Evolutionary conservation across 202 grass and related monocot genomes (phyloP).

Genomic region (Musa balbisiana): DNA sequence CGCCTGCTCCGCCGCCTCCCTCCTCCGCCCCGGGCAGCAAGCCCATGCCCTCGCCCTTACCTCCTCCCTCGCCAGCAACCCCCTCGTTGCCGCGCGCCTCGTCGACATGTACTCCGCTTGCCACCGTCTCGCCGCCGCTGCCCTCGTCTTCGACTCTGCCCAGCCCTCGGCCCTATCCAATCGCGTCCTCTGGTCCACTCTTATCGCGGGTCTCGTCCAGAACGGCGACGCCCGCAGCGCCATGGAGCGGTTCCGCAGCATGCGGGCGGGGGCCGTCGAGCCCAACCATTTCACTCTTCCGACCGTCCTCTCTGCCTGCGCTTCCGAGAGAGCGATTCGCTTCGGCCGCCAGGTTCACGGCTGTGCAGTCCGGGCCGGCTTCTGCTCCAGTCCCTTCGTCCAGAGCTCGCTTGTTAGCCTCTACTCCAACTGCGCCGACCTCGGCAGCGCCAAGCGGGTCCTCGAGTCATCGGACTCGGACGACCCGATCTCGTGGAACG

Average conservation of each 20-base stretch:
- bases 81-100: conserved; percentile 10
- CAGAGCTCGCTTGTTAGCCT: conserved; percentile 19
- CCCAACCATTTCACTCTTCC: conserved; percentile 16
- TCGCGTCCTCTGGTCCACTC: conserved; percentile 9
- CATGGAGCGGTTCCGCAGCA: conserved; percentile 15
- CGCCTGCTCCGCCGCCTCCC: not conserved
- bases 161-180: not conserved
- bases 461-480: not conserved
- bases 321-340: not conserved
- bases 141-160: conserved; percentile 2
- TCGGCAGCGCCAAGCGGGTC: not conserved
- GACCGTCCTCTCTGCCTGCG: conserved; percentile 4
- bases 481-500: conserved; percentile 42
- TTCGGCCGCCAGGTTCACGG: conserved; percentile 12
- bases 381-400: conserved; percentile 12
- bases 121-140: not conserved
- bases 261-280: not conserved
- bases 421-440: conserved; percentile 18
- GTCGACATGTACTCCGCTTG: conserved; percentile 2
- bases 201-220: conserved; percentile 3
- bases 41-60: conserved; percentile 12
- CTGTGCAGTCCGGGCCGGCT: conserved; percentile 4
- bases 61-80: not conserved
- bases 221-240: not conserved
- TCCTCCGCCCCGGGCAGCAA: conserved; percentile 3